A percentile compares a stretch with the other conserved stretches of the same genome.
Conservation (phyloP, 2,329 filamentous ascomycete species). For the Aspergillus piperis region DNA sequence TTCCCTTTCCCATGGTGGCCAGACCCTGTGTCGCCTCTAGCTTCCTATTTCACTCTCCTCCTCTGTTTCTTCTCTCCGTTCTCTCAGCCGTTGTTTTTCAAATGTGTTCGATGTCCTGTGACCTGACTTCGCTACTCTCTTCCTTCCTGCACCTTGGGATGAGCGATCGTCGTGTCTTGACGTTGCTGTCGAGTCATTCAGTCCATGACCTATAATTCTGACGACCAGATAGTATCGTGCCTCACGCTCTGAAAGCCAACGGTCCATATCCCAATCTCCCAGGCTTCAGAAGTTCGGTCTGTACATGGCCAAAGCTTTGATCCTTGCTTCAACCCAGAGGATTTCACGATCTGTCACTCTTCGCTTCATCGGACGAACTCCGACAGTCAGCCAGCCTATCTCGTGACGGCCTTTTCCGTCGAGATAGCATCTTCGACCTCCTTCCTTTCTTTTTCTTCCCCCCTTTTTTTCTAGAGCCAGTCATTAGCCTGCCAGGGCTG, state of each 20-base stretch:
- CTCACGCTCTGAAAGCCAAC: constrained; percentile 5
- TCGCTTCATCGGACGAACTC: background rate
- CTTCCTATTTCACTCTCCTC: too few relatives aligned
- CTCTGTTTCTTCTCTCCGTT: background rate
- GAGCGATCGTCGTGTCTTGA: constrained; percentile 1
- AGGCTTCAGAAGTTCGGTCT: constrained; percentile 2
- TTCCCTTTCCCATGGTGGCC: constrained; percentile 4
- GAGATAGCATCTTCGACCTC: constrained; percentile 2
- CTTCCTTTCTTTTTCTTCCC: background rate
- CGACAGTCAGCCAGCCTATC: background rate
- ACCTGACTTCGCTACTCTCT: constrained; percentile 7
- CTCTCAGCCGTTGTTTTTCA: background rate
- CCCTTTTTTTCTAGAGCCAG: constrained; percentile 6
- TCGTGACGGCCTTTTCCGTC: background rate
- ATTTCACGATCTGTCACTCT: background rate
- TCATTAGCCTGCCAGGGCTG: constrained; percentile 65
- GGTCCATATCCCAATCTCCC: constrained; percentile 3
- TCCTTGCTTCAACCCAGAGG: constrained; percentile 5
- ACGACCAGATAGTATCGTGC: constrained; percentile 12
- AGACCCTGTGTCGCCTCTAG: constrained; percentile 5
- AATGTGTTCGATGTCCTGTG: constrained; percentile 1
- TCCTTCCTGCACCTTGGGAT: constrained; percentile 6
- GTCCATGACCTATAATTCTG: constrained; percentile 3
- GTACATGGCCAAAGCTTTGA: constrained; percentile 15
- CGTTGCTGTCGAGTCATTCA: background rate